Evolutionary conservation across 1,284 basidiomycete genomes (phyloP).

Genomic region (Rhodotorula sp.): DNA sequence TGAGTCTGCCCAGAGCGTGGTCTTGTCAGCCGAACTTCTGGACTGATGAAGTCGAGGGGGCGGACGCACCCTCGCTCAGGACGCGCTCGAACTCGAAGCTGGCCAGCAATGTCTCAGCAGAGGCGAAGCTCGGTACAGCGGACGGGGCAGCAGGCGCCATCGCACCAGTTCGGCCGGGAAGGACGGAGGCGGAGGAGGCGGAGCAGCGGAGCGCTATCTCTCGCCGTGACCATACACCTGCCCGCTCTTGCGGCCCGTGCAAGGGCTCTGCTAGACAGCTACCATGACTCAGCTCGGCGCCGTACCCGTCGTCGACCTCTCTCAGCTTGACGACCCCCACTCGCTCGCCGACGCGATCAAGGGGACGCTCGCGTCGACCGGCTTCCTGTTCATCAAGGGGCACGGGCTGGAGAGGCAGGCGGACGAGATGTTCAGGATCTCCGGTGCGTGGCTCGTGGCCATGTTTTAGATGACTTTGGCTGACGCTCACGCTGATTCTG

Average conservation of each 20-base stretch:
- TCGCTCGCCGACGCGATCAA: conserved; percentile 27
- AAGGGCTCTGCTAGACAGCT: neutral
- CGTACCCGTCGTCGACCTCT: conserved; percentile 29
- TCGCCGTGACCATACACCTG: neutral
- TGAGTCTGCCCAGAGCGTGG: conserved; percentile 55
- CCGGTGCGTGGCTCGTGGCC: conserved; percentile 10
- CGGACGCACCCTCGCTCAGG: conserved; percentile 60
- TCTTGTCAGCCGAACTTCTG: neutral
- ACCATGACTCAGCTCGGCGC: neutral
- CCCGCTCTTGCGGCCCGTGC: no score
- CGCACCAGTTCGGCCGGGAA: neutral
- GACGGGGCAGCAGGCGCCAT: conserved; percentile 13
- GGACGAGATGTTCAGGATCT: conserved; percentile 29
- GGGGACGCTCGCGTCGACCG: conserved; percentile 10
- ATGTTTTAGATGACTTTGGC: accelerated
- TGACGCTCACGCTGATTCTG: neutral
- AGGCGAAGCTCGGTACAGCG: conserved; percentile 12
- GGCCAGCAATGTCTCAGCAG: conserved; percentile 43
- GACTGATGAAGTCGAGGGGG: neutral
- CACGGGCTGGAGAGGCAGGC: conserved; percentile 37
- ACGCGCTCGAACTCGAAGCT: conserved; percentile 60
- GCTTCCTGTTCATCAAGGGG: conserved; percentile 31
- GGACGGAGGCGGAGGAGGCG: neutral
- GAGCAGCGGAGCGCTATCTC: neutral
- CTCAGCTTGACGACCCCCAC: conserved; percentile 3